These are phyloP conservation scores for Myriosclerotinia curreyana DNA, from an alignment of 2,329 filamentous ascomycete genomes.

Conservation along the genomic window DNA sequence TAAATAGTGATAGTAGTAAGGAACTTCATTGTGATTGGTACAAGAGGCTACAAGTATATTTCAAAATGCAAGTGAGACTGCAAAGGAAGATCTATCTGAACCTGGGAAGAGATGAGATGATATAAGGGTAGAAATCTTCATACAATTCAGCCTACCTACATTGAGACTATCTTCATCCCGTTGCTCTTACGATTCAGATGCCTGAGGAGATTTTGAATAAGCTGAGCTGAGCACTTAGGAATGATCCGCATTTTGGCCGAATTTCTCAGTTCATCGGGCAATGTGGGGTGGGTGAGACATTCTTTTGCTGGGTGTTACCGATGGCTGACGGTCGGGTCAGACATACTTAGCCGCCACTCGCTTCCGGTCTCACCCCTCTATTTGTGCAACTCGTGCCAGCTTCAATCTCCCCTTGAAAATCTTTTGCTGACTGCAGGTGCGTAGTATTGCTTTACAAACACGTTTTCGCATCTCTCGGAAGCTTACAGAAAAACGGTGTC, in stretches of 20 bases:
- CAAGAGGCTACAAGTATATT: neutral
- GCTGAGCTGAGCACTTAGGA: too few species aligned
- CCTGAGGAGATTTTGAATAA: neutral
- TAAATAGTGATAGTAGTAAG: neutral
- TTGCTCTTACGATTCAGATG: neutral
- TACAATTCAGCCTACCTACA: neutral
- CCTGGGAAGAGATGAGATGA: neutral
- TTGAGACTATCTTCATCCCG: neutral
- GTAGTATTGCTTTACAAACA: too few species aligned
- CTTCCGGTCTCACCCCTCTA: neutral
- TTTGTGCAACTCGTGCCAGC: too few species aligned
- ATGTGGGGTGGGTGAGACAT: slow-evolving; percentile 2
- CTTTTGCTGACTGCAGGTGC: neutral
- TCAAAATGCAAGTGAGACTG: neutral
- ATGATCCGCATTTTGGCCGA: too few species aligned
- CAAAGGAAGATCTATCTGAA: neutral
- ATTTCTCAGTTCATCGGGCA: neutral
- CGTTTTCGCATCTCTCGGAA: too few species aligned
- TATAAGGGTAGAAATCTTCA: neutral
- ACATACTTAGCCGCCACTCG: neutral
- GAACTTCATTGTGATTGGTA: slow-evolving; percentile 1
- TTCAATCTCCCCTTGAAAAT: too few species aligned
- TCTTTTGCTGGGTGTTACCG: neutral
- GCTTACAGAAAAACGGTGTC: too few species aligned
- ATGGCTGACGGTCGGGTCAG: neutral